Conservation (phyloP, 148 eudicot species). For the Rhododendron ovatum region DNA sequence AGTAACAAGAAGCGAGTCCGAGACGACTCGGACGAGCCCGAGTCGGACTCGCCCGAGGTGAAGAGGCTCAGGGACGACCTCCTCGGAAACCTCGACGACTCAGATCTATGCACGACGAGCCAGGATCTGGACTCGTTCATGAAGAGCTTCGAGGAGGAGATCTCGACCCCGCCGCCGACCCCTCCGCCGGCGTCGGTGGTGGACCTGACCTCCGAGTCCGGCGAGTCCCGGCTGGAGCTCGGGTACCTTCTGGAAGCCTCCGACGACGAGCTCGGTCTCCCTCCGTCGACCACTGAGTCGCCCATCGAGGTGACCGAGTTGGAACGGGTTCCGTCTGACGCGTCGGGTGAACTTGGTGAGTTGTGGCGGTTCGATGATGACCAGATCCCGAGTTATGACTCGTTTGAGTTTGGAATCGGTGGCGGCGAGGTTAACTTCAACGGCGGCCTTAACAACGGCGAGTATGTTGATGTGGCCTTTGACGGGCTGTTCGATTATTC, state of each 20-base stretch:
- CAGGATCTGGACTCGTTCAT: conserved; percentile 66
- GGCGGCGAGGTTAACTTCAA: not conserved
- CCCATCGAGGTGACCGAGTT: conserved; percentile 25
- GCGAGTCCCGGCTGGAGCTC: conserved; percentile 33
- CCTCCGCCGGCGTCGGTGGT: conserved; percentile 15
- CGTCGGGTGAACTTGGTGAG: conserved; percentile 33
- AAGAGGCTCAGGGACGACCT: conserved; percentile 52
- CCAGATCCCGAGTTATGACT: conserved; percentile 33
- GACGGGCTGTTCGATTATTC: conserved; percentile 68
- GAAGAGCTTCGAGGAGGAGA: conserved; percentile 70
- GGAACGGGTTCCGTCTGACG: conserved; percentile 30
- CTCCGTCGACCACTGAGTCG: conserved; percentile 25
- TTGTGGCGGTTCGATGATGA: conserved; percentile 47
- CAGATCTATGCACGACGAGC: conserved; percentile 34
- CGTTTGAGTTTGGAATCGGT: conserved; percentile 41
- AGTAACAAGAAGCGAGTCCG: conserved; percentile 39
- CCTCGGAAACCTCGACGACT: conserved; percentile 46
- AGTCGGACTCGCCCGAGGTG: conserved; percentile 34
- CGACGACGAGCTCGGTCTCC: conserved; percentile 60
- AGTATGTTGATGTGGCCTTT: conserved; percentile 36
- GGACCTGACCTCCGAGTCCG: conserved; percentile 25
- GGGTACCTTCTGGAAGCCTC: conserved; percentile 49
- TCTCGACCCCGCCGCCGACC: conserved; percentile 20
- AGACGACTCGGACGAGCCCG: conserved; percentile 38
- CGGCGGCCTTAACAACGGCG: conserved; percentile 12